Percentiles rank a stretch among this genome's conserved stretches.
phyloP scores from a whole-genome alignment of 2,329 filamentous ascomycete species.

The Pseudonectria buxi region DNA sequence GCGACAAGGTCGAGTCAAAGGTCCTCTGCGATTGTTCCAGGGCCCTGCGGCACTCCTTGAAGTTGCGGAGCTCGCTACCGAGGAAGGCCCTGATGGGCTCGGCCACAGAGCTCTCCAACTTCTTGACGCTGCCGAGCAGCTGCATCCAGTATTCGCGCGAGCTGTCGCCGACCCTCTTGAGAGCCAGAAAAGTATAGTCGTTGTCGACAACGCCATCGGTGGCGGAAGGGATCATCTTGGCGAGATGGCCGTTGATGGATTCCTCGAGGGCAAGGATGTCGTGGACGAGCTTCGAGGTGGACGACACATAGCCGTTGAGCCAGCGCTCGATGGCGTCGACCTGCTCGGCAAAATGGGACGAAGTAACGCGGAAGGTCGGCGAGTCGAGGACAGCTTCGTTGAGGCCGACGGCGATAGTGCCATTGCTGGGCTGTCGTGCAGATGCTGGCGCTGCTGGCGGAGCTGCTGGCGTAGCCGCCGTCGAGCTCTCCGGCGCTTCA shows the following conservation, averaged over 20 bases:
- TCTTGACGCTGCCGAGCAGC: constrained; percentile 65
- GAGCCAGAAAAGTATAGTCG: constrained; percentile 84
- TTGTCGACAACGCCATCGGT: constrained; percentile 86
- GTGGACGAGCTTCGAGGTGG: constrained; percentile 49
- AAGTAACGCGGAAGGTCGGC: constrained; percentile 84
- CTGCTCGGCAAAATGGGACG: constrained; percentile 83
- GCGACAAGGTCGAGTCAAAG: constrained; percentile 73
- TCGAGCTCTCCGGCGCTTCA: constrained; percentile 10
- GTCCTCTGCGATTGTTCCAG: constrained; percentile 76
- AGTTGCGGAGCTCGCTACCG: constrained; percentile 68
- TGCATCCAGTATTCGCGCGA: constrained; percentile 83
- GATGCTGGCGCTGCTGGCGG: constrained; percentile 16
- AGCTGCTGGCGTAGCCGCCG: constrained; percentile 14
- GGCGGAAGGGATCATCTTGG: constrained; percentile 67
- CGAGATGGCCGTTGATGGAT: constrained; percentile 68
- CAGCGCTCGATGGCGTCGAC: constrained; percentile 86
- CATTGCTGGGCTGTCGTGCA: constrained; percentile 18
- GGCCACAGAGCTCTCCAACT: constrained; percentile 67
- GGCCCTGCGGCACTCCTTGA: constrained; percentile 74
- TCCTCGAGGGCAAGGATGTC: constrained; percentile 70
- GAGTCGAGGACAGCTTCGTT: constrained; percentile 96
- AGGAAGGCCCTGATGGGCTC: constrained; percentile 80
- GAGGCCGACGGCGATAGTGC: constrained; percentile 66
- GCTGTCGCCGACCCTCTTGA: constrained; percentile 79
- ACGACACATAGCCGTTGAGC: constrained; percentile 60